A percentile compares a stretch with the other conserved stretches of the same genome.
These are phyloP conservation scores for Fusarium subglutinans DNA, from an alignment of 2,329 filamentous ascomycete genomes.

Conservation along the genomic window DNA sequence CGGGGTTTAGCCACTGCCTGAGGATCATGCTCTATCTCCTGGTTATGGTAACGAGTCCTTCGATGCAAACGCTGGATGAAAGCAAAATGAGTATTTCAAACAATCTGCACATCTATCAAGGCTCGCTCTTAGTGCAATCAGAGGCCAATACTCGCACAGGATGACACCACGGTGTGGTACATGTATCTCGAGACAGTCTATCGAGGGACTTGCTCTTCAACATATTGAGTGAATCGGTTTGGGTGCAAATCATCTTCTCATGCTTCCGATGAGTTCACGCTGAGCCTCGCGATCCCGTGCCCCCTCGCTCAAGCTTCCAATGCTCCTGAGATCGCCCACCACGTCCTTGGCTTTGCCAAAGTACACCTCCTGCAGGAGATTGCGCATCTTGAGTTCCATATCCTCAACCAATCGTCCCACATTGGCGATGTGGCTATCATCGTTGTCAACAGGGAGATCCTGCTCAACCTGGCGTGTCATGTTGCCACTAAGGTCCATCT, in stretches of 20 bases:
- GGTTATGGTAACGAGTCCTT: not conserved
- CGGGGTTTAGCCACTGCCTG: not conserved
- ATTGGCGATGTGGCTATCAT: constrained; percentile 94
- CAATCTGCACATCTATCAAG: constrained; percentile 4
- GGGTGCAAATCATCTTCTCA: constrained; percentile 53
- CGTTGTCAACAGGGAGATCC: constrained; percentile 87
- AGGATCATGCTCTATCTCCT: not conserved
- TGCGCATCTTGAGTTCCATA: constrained; percentile 99
- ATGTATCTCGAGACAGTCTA: constrained; percentile 13
- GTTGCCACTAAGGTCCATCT: constrained; percentile 93
- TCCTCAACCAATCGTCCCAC: constrained; percentile 95
- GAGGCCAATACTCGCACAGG: not conserved
- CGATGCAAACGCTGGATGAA: not conserved
- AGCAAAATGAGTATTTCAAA: not conserved
- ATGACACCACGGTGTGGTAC: not conserved
- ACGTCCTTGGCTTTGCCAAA: constrained; percentile 99
- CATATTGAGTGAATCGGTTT: not conserved
- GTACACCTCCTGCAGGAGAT: constrained; percentile 97
- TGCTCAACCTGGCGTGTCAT: constrained; percentile 97
- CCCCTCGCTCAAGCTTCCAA: constrained; percentile 83
- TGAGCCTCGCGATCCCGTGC: constrained; percentile 87
- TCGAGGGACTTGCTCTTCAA: constrained; percentile 21
- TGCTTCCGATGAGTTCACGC: constrained; percentile 82
- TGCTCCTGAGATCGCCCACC: constrained; percentile 91
- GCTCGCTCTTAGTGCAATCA: not conserved